phyloP scores from a whole-genome alignment of 768 basidiomycete species.

The Lactarius quietus region DNA sequence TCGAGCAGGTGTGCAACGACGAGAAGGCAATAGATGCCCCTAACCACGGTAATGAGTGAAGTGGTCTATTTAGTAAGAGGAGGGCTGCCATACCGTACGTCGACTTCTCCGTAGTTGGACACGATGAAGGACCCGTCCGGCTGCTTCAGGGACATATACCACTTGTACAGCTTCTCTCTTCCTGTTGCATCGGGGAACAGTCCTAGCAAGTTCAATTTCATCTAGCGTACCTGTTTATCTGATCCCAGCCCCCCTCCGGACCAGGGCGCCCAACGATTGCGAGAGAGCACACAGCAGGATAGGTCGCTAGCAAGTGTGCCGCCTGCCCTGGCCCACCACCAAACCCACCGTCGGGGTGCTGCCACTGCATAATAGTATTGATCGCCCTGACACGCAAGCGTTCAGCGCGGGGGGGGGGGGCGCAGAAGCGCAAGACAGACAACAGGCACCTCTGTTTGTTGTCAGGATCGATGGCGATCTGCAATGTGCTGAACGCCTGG shows the following conservation, averaged over 20 bases:
- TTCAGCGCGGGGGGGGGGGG: constrained; percentile 11
- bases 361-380: constrained; percentile 74
- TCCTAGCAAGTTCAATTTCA: neutral
- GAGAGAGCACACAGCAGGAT: constrained; percentile 80
- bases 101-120: constrained; percentile 83
- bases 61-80: constrained; percentile 23
- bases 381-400: constrained; percentile 52
- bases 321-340: constrained; percentile 88
- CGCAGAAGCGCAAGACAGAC: neutral
- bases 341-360: constrained; percentile 88
- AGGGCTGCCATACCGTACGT: constrained; percentile 62
- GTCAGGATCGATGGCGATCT: constrained; percentile 71
- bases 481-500: constrained; percentile 76
- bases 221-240: constrained; percentile 68
- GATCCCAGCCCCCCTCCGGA: constrained; percentile 76
- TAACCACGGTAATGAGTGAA: constrained; percentile 30
- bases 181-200: neutral
- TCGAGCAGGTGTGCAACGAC: constrained; percentile 79
- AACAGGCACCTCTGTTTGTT: constrained; percentile 68
- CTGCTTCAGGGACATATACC: constrained; percentile 90
- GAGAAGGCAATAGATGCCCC: constrained; percentile 93
- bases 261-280: constrained; percentile 79
- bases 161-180: constrained; percentile 76
- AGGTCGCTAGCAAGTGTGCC: constrained; percentile 85
- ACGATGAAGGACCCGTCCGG: constrained; percentile 93